Conservation (phyloP, 1,284 basidiomycete genomes). For the Farysia itapuensis region DNA sequence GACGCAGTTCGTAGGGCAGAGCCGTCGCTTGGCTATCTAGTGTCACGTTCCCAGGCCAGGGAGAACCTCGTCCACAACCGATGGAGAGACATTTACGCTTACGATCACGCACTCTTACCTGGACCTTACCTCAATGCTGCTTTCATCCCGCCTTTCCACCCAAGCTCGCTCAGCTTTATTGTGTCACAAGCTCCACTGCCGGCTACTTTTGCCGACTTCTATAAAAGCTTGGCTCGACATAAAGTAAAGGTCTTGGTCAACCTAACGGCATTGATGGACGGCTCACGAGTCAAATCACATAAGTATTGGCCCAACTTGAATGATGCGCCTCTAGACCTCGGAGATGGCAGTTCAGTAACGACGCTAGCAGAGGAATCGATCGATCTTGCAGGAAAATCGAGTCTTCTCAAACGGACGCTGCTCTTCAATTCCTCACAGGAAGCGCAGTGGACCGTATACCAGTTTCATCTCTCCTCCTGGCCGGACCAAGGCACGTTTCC, state of each 20-base stretch:
- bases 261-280: conserved; percentile 50
- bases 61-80: conserved; percentile 14
- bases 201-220: conserved; percentile 88
- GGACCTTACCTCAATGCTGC: conserved; percentile 49
- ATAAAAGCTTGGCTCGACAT: conserved; percentile 26
- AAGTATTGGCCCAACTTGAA: conserved; percentile 45
- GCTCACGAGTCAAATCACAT: conserved; percentile 47
- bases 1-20: not conserved
- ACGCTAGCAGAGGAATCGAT: not conserved
- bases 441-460: conserved; percentile 63
- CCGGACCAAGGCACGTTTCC: conserved; percentile 78
- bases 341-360: conserved; percentile 10
- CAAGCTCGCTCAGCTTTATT: conserved; percentile 69
- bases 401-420: conserved; percentile 7
- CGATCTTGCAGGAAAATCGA: conserved; percentile 12
- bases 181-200: conserved; percentile 92
- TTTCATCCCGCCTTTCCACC: conserved; percentile 34
- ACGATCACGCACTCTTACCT: conserved; percentile 43
- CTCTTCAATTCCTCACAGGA: not conserved
- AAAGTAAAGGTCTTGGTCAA: conserved; percentile 44
- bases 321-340: conserved; percentile 3
- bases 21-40: not conserved
- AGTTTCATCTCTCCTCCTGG: conserved; percentile 76
- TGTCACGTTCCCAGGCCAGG: not conserved
- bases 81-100: conserved; percentile 25